Evolutionary conservation across 2,329 filamentous ascomycete species (phyloP).

Genomic region (Botrytis pseudocinerea): DNA sequence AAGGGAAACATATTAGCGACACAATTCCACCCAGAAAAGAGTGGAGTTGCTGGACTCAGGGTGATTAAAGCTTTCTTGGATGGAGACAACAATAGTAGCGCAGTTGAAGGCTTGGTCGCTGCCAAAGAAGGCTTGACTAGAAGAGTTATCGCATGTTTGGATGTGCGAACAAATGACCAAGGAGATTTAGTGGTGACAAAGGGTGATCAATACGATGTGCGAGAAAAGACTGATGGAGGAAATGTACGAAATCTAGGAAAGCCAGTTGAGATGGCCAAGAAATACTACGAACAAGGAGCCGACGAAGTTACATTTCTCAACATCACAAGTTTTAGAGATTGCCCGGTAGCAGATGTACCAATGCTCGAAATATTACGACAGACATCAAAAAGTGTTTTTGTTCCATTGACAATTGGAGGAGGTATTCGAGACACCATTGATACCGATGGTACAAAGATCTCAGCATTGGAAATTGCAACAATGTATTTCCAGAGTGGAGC

Average conservation of each 20-base stretch:
- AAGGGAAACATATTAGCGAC: slow-evolving; percentile 85
- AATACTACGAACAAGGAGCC: slow-evolving; percentile 94
- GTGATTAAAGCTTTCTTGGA: slow-evolving; percentile 83
- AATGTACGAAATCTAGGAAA: slow-evolving; percentile 92
- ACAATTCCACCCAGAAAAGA: slow-evolving; percentile 98
- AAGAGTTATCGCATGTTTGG: slow-evolving; percentile 91
- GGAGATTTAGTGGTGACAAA: slow-evolving; percentile 98
- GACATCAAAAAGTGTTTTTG: slow-evolving; percentile 89
- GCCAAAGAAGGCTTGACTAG: slow-evolving; percentile 74
- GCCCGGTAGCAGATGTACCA: slow-evolving; percentile 84
- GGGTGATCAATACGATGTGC: slow-evolving; percentile 97
- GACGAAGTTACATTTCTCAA: slow-evolving; percentile 98
- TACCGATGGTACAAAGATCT: slow-evolving; percentile 80
- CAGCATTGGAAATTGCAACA: slow-evolving; percentile 87
- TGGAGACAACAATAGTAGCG: slow-evolving; percentile 51
- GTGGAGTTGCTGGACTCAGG: slow-evolving; percentile 81
- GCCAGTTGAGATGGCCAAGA: slow-evolving; percentile 89
- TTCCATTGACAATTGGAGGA: slow-evolving; percentile 91
- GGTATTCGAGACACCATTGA: slow-evolving; percentile 93
- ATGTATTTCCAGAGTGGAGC: slow-evolving; percentile 98
- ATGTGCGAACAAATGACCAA: slow-evolving; percentile 90
- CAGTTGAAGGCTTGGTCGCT: slow-evolving; percentile 37
- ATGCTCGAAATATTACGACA: slow-evolving; percentile 92
- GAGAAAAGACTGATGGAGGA: slow-evolving; percentile 71
- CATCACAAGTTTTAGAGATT: slow-evolving; percentile 97